Conservation (phyloP, 495 filamentous ascomycete genomes). For the Daldinia vernicosa region DNA sequence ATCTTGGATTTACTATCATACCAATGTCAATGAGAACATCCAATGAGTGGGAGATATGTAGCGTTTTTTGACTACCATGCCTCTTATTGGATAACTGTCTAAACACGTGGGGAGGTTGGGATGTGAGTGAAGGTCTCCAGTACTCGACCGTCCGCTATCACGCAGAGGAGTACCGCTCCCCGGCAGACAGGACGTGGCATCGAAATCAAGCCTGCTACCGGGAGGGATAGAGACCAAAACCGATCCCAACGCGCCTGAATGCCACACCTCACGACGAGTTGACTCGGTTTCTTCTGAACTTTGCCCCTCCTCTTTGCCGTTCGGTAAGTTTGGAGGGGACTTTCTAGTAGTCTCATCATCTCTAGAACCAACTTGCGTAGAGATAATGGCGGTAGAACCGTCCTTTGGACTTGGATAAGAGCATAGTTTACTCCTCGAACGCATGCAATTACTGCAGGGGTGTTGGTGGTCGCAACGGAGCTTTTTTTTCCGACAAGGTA, state of each 20-base stretch:
- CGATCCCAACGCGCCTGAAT: constrained; percentile 3
- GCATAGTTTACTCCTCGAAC: constrained; percentile 44
- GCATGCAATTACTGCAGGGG: constrained; percentile 51
- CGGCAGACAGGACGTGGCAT: neutral
- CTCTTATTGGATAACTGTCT: constrained; percentile 21
- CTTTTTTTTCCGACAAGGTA: constrained; percentile 54
- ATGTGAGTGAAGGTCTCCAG: constrained; percentile 13
- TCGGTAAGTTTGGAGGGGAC: neutral
- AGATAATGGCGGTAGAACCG: neutral
- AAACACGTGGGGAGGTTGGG: constrained; percentile 17
- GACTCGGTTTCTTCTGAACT: constrained; percentile 2
- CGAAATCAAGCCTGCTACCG: neutral
- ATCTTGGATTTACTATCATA: neutral
- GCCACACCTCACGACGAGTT: constrained; percentile 12
- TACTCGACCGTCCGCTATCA: neutral
- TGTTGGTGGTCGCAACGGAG: constrained; percentile 53
- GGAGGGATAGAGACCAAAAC: constrained; percentile 7
- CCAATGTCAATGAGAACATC: constrained; percentile 22
- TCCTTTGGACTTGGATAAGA: constrained; percentile 10
- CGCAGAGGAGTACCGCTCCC: neutral
- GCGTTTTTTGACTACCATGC: constrained; percentile 19
- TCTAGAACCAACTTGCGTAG: neutral
- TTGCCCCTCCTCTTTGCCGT: neutral
- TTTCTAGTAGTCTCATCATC: neutral
- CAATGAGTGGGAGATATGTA: constrained; percentile 11